Conservation (phyloP, 768 basidiomycete species). For the Coprinopsis sp. region DNA sequence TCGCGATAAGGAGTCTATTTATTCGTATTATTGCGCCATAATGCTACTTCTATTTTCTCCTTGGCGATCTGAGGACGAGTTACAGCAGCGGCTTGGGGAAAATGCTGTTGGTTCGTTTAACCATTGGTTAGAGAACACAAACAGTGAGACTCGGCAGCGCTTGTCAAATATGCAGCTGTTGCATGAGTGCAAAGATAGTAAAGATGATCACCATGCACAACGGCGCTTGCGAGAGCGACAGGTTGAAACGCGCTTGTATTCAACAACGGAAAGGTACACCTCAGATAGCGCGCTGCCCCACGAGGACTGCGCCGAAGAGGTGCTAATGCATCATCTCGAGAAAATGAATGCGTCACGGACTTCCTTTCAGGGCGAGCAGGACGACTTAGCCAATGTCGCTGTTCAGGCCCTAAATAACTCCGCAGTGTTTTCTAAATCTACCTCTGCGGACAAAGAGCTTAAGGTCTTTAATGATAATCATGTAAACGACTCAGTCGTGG, state of each 20-base stretch:
- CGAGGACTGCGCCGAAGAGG: background rate
- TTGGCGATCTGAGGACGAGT: too few species aligned
- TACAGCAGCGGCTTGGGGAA: constrained; percentile 13
- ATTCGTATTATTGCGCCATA: too few species aligned
- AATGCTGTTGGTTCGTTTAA: constrained; percentile 19
- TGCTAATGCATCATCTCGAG: too few species aligned
- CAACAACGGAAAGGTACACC: background rate
- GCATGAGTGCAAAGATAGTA: constrained; percentile 35
- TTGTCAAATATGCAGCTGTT: constrained; percentile 39
- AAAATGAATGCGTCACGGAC: too few species aligned
- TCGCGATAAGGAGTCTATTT: constrained; percentile 19
- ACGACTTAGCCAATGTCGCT: too few species aligned
- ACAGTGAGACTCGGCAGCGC: constrained; percentile 6
- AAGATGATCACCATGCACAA: constrained; percentile 26
- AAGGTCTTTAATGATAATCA: too few species aligned
- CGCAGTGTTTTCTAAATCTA: too few species aligned
- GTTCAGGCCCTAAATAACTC: too few species aligned
- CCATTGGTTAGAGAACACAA: constrained; percentile 24
- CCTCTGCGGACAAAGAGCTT: too few species aligned
- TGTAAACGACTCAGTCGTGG: too few species aligned
- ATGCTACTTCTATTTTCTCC: too few species aligned
- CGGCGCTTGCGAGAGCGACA: constrained; percentile 4
- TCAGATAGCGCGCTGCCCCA: background rate
- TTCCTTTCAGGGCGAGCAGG: too few species aligned
- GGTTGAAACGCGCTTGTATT: background rate